These are phyloP conservation scores for Uronychia binucleata DNA, from an alignment of 73 alveolate species.

Conservation along the genomic window DNA sequence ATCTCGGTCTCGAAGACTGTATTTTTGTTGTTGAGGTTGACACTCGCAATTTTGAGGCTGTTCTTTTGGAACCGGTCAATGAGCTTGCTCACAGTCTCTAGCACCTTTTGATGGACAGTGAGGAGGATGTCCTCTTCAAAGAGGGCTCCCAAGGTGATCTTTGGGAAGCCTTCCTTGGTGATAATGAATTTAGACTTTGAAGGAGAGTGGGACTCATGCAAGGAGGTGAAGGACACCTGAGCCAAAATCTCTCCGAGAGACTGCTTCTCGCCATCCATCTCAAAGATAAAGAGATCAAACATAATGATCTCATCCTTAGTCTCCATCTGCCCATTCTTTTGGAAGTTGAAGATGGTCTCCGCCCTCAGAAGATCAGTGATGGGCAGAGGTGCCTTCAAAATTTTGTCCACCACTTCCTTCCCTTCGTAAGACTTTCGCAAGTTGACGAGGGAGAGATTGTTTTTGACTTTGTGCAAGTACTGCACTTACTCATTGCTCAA, in stretches of 20 bases:
- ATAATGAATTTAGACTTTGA: background rate
- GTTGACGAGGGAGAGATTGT: background rate
- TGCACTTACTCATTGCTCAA: background rate
- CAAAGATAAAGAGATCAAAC: background rate
- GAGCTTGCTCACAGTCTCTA: background rate
- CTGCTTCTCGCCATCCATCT: background rate
- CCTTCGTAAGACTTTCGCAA: background rate
- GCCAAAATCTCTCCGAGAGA: background rate
- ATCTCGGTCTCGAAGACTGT: background rate
- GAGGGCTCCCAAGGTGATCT: background rate
- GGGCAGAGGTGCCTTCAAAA: background rate
- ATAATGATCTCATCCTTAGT: background rate
- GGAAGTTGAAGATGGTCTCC: background rate
- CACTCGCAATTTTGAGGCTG: background rate
- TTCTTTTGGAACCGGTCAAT: background rate
- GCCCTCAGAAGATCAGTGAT: background rate
- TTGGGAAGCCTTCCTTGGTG: background rate
- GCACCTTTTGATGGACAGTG: background rate
- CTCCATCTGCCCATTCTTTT: background rate
- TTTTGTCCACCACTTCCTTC: background rate
- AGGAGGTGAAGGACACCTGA: background rate
- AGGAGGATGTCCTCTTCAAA: background rate
- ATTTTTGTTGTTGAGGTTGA: background rate
- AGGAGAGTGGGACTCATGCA: background rate
- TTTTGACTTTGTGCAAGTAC: background rate